Percentiles rank a stretch among this genome's conserved stretches.
Conservation (phyloP, 371 early-diverging fungal genomes). For the Capniomyces stellatus region DNA sequence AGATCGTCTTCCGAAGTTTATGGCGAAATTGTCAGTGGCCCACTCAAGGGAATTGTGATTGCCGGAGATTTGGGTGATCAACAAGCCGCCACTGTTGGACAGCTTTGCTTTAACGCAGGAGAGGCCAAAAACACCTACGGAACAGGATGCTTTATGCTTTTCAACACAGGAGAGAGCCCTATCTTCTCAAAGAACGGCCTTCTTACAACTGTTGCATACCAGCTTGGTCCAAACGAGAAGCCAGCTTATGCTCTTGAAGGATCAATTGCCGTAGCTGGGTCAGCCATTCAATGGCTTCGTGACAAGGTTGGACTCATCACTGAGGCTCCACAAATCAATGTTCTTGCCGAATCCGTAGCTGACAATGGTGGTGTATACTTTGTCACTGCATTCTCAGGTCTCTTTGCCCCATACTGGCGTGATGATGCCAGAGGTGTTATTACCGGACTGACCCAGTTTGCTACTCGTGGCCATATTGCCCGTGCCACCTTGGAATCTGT, state of each 20-base stretch:
- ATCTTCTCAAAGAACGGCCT: constrained; percentile 67
- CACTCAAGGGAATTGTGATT: constrained; percentile 48
- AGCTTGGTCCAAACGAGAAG: constrained; percentile 57
- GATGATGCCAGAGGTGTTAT: constrained; percentile 80
- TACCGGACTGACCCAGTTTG: constrained; percentile 75
- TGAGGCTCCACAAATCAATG: constrained; percentile 47
- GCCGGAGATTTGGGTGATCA: constrained; percentile 88
- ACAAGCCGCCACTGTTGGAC: constrained; percentile 92
- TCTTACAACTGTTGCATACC: constrained; percentile 79
- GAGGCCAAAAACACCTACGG: constrained; percentile 93
- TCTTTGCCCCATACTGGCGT: constrained; percentile 92
- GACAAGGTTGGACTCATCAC: constrained; percentile 70
- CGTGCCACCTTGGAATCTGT: constrained; percentile 79
- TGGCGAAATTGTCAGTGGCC: constrained; percentile 41
- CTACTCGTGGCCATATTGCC: constrained; percentile 66
- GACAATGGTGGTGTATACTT: constrained; percentile 83
- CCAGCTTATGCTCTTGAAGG: constrained; percentile 84
- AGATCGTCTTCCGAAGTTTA: constrained; percentile 69
- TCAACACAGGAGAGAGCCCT: constrained; percentile 74
- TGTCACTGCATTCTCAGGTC: constrained; percentile 85
- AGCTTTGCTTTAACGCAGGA: constrained; percentile 70
- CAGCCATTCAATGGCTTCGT: constrained; percentile 80
- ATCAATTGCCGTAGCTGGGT: constrained; percentile 84
- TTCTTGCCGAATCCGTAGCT: constrained; percentile 28
- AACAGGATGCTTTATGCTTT: constrained; percentile 88